Evolutionary conservation across 169 alveolate species (phyloP).

Genomic region (Babesia microti): DNA sequence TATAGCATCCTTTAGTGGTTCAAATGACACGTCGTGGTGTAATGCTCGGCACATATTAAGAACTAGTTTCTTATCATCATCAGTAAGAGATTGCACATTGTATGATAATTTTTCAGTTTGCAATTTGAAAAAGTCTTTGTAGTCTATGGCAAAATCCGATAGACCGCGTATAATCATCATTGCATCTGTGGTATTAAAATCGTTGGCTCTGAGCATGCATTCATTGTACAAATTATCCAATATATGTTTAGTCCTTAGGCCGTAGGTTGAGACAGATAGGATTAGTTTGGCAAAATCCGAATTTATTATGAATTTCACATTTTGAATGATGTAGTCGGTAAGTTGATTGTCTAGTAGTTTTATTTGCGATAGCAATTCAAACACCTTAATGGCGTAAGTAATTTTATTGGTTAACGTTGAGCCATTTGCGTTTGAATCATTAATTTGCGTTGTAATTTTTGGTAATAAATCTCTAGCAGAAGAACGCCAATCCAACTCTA

Average conservation of each 20-base stretch:
- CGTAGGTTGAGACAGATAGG: too few species aligned
- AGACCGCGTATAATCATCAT: constrained; percentile 23
- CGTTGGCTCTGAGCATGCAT: constrained; percentile 18
- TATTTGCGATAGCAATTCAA: too few species aligned
- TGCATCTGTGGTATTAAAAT: constrained; percentile 8
- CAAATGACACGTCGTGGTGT: constrained; percentile 8
- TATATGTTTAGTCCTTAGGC: neutral
- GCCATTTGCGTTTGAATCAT: too few species aligned
- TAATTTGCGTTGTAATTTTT: too few species aligned
- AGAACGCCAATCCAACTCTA: too few species aligned
- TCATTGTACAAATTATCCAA: constrained; percentile 17
- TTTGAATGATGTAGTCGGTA: too few species aligned
- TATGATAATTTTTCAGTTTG: constrained; percentile 1
- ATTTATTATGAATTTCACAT: too few species aligned
- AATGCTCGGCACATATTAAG: constrained; percentile 34
- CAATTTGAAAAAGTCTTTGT: constrained; percentile 17
- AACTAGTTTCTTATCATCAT: constrained; percentile 35
- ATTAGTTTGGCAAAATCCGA: too few species aligned
- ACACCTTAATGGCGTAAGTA: too few species aligned
- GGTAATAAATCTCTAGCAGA: too few species aligned
- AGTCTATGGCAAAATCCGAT: constrained; percentile 36
- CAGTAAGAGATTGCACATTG: constrained; percentile 7
- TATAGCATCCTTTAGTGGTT: constrained; percentile 19
- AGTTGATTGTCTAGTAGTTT: too few species aligned
- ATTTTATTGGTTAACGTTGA: too few species aligned